These are phyloP conservation scores for Penicillium cataractarum DNA, from an alignment of 495 filamentous ascomycete species.

Conservation along the genomic window DNA sequence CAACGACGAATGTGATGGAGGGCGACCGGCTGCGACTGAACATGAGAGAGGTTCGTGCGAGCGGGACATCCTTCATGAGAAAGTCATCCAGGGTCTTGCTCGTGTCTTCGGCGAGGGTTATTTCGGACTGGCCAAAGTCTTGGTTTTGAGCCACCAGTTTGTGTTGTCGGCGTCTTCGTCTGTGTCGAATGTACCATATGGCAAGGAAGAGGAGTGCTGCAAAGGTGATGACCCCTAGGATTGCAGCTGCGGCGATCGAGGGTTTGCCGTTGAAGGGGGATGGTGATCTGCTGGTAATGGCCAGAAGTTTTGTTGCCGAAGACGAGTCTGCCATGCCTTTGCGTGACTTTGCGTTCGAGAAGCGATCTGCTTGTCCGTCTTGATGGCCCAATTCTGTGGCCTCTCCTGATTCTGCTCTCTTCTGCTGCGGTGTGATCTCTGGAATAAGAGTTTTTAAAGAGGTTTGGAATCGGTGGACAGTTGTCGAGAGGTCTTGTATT, in stretches of 20 bases:
- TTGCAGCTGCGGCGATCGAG: conserved; percentile 18
- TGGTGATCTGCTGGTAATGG: neutral
- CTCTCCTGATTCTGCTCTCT: neutral
- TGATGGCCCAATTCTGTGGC: neutral
- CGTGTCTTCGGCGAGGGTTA: conserved; percentile 25
- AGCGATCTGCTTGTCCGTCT: neutral
- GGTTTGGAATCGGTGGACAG: neutral
- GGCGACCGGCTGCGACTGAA: conserved; percentile 34
- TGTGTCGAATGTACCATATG: conserved; percentile 16
- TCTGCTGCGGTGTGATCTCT: neutral
- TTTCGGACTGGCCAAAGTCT: conserved; percentile 23
- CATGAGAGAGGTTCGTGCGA: conserved; percentile 34
- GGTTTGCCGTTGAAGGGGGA: neutral
- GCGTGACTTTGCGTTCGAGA: neutral
- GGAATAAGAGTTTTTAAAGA: neutral
- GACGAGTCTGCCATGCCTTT: neutral
- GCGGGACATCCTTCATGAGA: conserved; percentile 29
- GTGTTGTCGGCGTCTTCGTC: conserved; percentile 6
- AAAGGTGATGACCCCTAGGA: conserved; percentile 10
- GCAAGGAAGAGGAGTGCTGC: conserved; percentile 15
- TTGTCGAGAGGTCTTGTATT: neutral
- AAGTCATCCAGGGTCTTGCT: conserved; percentile 25
- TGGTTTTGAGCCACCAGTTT: conserved; percentile 5
- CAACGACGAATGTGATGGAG: conserved; percentile 27
- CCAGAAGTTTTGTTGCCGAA: neutral